Evolutionary conservation across 495 filamentous ascomycete genomes (phyloP), one percentile per base, ranked within the genome.

Genomic region (Penicillium argentinense): DNA sequence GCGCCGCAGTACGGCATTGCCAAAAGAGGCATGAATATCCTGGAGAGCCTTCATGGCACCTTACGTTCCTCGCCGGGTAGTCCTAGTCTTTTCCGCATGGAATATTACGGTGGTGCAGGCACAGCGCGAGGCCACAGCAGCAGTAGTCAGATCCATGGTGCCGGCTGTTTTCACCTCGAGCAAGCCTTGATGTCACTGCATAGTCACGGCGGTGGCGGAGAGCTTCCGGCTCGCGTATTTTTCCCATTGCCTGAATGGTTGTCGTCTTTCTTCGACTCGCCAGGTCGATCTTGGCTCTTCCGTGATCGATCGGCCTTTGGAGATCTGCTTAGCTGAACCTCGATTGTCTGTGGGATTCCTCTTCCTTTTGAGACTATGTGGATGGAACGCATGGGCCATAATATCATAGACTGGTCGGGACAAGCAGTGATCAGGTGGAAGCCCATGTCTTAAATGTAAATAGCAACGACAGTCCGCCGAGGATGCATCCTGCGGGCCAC

Each of bases 281-380:
- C 54, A 4, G 42, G 38, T 36, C 54, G 54, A 39, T 39, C 28
- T 14, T 57, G 49, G 54, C 9, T 57, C 3, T 53, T 57, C 27
- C 45, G 49, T 17, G 42, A 47, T 25, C 21, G 14, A 22, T 25
- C 41, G n/a, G 24, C 38, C 13, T 57, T 45, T 39, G 38, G 45
- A 8, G 42, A 49, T 29, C 14, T 57, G 21, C 21, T 57, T 22
- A 29, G 24, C 12, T 57, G 45, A 29, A 34, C 4, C 8, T 1
- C 18, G 14, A 25, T n/a, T 30, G 9, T 7, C 12, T 30, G 9
- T 30, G 9, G 9, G 9, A 12, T 30, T 36, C 21, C 21, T 18
- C 7, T 36, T 21, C 5, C 16, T 12, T 19, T 21, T 9, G 4
- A 18, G 16, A 18, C 5, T 12, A 36, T 33, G n/a, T n/a, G n/a